A percentile compares a stretch with the other conserved stretches of the same genome.
phyloP scores from a whole-genome alignment of 2,329 filamentous ascomycete genomes.

The Hymenoscyphus linearis region DNA sequence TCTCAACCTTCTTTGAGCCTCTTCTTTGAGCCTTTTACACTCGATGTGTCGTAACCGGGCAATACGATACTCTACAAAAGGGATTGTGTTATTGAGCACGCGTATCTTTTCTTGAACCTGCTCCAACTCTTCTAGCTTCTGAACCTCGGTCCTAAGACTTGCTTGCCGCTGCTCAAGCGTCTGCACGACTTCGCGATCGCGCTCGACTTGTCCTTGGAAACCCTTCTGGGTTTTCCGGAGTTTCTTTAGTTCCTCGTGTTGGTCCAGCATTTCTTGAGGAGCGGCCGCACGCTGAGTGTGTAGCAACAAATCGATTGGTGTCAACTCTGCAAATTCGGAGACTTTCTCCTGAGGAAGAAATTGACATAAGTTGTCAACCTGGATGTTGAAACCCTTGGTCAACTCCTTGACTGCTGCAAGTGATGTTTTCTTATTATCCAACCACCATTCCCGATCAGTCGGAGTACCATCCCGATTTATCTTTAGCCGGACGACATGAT shows the following conservation, averaged over 20 bases:
- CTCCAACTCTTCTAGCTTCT: conserved; percentile 72
- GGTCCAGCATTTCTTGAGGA: conserved; percentile 69
- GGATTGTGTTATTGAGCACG: conserved; percentile 59
- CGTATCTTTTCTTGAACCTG: conserved; percentile 59
- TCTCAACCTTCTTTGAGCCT: conserved; percentile 51
- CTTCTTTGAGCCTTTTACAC: conserved; percentile 50
- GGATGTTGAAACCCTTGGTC: conserved; percentile 71
- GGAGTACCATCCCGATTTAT: conserved; percentile 76
- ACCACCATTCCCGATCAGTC: conserved; percentile 62
- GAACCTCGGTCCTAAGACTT: conserved; percentile 72
- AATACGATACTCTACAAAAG: conserved; percentile 59
- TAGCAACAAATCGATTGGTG: conserved; percentile 72
- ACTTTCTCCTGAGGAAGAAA: conserved; percentile 96
- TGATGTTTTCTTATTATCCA: conserved; percentile 61
- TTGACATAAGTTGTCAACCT: conserved; percentile 96
- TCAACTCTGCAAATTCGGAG: conserved; percentile 83
- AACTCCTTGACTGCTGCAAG: conserved; percentile 63
- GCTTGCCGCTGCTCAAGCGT: conserved; percentile 69
- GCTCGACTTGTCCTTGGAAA: conserved; percentile 51
- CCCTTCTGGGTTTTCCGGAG: conserved; percentile 66
- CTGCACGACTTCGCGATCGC: conserved; percentile 56
- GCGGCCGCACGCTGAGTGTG: conserved; percentile 89
- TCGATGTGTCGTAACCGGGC: conserved; percentile 43
- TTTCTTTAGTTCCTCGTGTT: conserved; percentile 69
- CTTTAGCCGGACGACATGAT: conserved; percentile 67